These are phyloP conservation scores for Rhizophagus sp. DNA, from an alignment of 192 early-diverging fungal species.

Conservation along the genomic window DNA sequence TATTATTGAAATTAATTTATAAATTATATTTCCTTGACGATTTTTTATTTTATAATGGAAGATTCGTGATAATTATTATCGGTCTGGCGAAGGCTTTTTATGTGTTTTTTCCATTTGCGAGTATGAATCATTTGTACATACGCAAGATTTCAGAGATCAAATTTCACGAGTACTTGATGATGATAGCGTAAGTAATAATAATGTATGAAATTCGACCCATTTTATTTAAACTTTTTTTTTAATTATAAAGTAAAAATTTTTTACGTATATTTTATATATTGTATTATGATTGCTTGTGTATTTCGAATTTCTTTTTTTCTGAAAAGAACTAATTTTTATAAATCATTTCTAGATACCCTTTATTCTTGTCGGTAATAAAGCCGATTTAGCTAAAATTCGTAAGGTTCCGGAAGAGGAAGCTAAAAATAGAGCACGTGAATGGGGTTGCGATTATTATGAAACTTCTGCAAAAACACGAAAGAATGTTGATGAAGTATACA, in stretches of 20 bases:
- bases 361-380: slow-evolving; percentile 82
- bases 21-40: neutral
- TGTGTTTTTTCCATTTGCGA: slow-evolving; percentile 85
- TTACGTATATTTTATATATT: too few relatives aligned
- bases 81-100: slow-evolving; percentile 82
- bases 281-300: too few relatives aligned
- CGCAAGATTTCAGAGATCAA: slow-evolving; percentile 84
- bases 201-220: neutral
- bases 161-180: slow-evolving; percentile 83
- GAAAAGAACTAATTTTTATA: neutral
- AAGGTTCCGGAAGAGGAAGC: slow-evolving; percentile 65
- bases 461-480: slow-evolving; percentile 75
- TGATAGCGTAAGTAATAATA: slow-evolving; percentile 53
- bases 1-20: neutral
- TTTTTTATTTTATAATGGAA: slow-evolving; percentile 20
- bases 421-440: slow-evolving; percentile 58
- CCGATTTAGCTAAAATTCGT: slow-evolving; percentile 59
- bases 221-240: slow-evolving; percentile 11
- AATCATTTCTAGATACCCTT: slow-evolving; percentile 60
- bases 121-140: slow-evolving; percentile 76
- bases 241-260: neutral
- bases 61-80: slow-evolving; percentile 87
- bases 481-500: slow-evolving; percentile 81
- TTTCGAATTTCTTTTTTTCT: too few relatives aligned
- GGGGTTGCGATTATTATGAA: slow-evolving; percentile 72